Conservation (phyloP, 75 land plant genomes). For the Pinus taeda region DNA sequence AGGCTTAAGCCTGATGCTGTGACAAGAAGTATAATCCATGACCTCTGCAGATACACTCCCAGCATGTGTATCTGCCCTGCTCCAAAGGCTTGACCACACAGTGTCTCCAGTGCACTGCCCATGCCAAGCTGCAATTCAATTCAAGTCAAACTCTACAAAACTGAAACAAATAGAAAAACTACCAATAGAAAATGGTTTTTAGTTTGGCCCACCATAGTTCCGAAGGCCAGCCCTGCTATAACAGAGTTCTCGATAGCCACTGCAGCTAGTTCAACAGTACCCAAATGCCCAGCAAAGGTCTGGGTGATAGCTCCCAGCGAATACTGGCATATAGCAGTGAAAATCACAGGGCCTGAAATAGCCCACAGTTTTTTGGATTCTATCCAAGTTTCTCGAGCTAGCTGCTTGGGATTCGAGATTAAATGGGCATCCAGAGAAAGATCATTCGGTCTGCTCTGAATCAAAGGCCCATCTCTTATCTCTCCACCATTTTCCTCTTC, state of each 20-base stretch:
- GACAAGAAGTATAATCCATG: constrained; percentile 48
- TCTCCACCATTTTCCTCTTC: too few relatives aligned
- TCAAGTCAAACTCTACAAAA: too few relatives aligned
- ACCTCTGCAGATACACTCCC: constrained; percentile 52
- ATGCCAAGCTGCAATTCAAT: constrained; percentile 33
- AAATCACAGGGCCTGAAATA: constrained; percentile 27
- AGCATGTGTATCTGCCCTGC: constrained; percentile 37
- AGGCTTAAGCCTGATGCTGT: constrained; percentile 35
- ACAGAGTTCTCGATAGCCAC: constrained; percentile 22
- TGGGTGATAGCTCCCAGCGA: constrained; percentile 30
- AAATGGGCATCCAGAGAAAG: too few relatives aligned
- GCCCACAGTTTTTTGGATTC: constrained; percentile 32
- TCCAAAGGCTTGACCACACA: constrained; percentile 53
- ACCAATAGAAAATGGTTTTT: background rate
- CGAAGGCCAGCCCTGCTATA: constrained; percentile 27
- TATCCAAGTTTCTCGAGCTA: background rate
- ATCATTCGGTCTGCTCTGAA: too few relatives aligned
- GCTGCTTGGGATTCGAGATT: too few relatives aligned
- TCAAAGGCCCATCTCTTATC: too few relatives aligned
- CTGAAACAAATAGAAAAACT: too few relatives aligned
- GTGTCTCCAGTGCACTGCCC: constrained; percentile 45
- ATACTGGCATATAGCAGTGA: constrained; percentile 23
- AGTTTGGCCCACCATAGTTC: constrained; percentile 14
- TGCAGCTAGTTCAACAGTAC: constrained; percentile 27
- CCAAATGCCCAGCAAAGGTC: constrained; percentile 30